Percentiles rank a stretch among this genome's conserved stretches.
These are phyloP conservation scores for Fusarium tjaetaba DNA, from an alignment of 2,329 filamentous ascomycete genomes.

Conservation along the genomic window DNA sequence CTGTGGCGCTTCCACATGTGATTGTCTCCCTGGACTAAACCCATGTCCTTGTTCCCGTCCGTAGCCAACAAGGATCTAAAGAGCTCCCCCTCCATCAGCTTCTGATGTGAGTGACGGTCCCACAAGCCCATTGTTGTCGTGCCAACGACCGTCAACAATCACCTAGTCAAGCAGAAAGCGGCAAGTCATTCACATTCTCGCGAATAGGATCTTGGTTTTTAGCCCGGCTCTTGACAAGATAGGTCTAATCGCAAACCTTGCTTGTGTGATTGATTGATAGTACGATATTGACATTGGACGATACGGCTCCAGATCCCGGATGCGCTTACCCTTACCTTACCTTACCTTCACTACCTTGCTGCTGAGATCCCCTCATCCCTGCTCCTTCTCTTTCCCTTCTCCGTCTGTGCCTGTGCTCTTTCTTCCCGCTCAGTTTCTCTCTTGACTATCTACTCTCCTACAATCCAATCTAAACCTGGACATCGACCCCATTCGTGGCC, in stretches of 20 bases:
- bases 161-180: constrained; percentile 23
- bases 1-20: constrained; percentile 27
- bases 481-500: constrained; percentile 28
- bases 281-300: constrained; percentile 1
- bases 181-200: constrained; percentile 12
- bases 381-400: constrained; percentile 1
- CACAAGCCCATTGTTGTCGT: constrained; percentile 4
- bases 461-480: constrained; percentile 24
- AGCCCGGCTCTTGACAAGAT: constrained; percentile 13
- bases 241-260: constrained; percentile 20
- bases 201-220: constrained; percentile 18
- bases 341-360: background rate
- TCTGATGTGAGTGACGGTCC: constrained; percentile 9
- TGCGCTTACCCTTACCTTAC: background rate
- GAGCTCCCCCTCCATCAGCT: constrained; percentile 14
- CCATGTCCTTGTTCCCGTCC: constrained; percentile 24
- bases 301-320: background rate
- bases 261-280: constrained; percentile 6
- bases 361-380: constrained; percentile 15
- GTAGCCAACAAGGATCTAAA: constrained; percentile 11
- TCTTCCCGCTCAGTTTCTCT: background rate
- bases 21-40: background rate
- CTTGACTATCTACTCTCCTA: background rate
- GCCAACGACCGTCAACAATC: constrained; percentile 32
- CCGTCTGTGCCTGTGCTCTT: constrained; percentile 8